Percentiles rank a stretch among this genome's conserved stretches.
Evolutionary conservation across 169 alveolate genomes (phyloP).

Genomic region (Eimeria sp.): DNA sequence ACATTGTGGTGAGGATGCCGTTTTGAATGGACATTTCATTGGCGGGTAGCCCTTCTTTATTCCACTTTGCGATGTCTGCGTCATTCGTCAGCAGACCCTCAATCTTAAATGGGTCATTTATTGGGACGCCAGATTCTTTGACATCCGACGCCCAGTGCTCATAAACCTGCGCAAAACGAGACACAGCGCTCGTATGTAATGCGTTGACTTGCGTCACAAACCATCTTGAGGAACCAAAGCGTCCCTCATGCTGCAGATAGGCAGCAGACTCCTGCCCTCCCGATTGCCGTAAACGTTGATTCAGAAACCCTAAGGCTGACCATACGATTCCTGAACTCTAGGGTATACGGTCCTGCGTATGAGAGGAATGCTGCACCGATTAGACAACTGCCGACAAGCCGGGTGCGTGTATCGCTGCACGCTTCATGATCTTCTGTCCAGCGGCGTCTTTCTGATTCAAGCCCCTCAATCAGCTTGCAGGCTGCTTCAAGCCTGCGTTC

Average conservation of each 20-base stretch:
- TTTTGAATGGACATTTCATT: conserved; percentile 96
- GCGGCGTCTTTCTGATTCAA: conserved; percentile 91
- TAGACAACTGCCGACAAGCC: conserved; percentile 96
- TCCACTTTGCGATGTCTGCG: conserved; percentile 96
- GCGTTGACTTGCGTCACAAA: background rate
- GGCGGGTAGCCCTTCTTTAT: conserved; percentile 96
- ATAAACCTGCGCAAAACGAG: conserved; percentile 80
- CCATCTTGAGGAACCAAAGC: background rate
- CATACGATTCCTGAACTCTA: conserved; percentile 94
- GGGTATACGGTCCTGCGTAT: conserved; percentile 96
- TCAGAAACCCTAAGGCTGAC: conserved; percentile 72
- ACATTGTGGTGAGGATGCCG: conserved; percentile 95
- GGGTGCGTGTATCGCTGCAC: conserved; percentile 89
- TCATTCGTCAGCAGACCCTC: conserved; percentile 94
- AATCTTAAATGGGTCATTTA: conserved; percentile 90
- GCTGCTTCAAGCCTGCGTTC: conserved; percentile 94
- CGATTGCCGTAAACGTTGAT: background rate
- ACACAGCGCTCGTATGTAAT: background rate
- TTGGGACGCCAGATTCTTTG: conserved; percentile 89
- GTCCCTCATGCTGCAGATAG: background rate
- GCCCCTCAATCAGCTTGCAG: conserved; percentile 94
- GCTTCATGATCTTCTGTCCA: conserved; percentile 94
- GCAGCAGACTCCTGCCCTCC: background rate
- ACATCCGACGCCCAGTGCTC: conserved; percentile 93
- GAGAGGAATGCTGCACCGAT: conserved; percentile 95